Percentiles rank a stretch among this genome's conserved stretches.
Evolutionary conservation across 495 filamentous ascomycete species (phyloP).

Genomic region (Trichoderma erinaceum): DNA sequence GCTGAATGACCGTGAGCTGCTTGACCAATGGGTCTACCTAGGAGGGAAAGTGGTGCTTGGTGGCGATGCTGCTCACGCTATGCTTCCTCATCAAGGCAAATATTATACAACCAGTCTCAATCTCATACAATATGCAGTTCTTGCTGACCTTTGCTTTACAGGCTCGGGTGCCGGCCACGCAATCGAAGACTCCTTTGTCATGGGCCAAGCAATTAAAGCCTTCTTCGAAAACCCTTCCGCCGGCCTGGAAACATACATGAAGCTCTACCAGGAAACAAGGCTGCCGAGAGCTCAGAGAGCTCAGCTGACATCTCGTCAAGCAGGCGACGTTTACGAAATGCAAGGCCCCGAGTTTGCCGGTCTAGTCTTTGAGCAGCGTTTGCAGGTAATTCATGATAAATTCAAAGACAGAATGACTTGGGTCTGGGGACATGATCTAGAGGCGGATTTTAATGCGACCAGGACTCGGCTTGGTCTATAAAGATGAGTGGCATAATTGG

Average conservation of each 20-base stretch:
- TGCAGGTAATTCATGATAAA: conserved; percentile 23
- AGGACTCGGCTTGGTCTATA: conserved; percentile 12
- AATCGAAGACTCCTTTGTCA: conserved; percentile 36
- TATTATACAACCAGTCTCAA: background rate
- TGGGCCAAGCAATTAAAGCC: conserved; percentile 30
- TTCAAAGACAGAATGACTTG: conserved; percentile 27
- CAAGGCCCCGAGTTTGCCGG: conserved; percentile 27
- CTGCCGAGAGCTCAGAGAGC: conserved; percentile 33
- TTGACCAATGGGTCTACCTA: conserved; percentile 28
- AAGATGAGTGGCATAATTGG: background rate
- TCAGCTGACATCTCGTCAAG: conserved; percentile 29
- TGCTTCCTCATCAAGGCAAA: conserved; percentile 29
- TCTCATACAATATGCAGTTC: background rate
- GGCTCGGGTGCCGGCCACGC: conserved; percentile 32
- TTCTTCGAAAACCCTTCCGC: conserved; percentile 22
- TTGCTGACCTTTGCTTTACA: background rate
- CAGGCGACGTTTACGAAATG: conserved; percentile 33
- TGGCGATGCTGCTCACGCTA: conserved; percentile 36
- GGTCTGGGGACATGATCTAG: conserved; percentile 29
- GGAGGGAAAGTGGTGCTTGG: conserved; percentile 26
- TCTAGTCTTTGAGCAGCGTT: conserved; percentile 22
- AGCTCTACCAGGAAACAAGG: conserved; percentile 32
- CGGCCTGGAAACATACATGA: conserved; percentile 20
- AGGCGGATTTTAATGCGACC: conserved; percentile 23
- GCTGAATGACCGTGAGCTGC: conserved; percentile 33